Evolutionary conservation across 768 basidiomycete genomes (phyloP).

Genomic region (Mycena maculata): DNA sequence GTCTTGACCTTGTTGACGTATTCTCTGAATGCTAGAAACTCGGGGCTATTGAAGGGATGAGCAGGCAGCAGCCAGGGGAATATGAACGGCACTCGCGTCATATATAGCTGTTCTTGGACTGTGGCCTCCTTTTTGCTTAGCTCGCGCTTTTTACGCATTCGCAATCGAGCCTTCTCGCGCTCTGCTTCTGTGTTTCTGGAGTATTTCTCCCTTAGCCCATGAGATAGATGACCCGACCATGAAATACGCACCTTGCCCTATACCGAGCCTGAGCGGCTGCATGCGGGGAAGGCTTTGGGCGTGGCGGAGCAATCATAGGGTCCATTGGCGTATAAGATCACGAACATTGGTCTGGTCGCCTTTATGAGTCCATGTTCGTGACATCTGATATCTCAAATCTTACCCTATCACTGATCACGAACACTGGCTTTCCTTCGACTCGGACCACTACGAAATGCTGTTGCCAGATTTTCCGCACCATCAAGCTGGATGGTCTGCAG

Average conservation of each 20-base stretch:
- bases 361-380: too few species aligned
- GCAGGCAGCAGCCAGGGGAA: background rate
- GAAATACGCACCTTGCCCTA: background rate
- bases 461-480: too few species aligned
- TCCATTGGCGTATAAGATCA: too few species aligned
- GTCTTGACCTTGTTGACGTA: background rate
- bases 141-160: background rate
- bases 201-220: background rate
- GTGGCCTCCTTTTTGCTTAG: background rate
- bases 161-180: background rate
- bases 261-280: background rate
- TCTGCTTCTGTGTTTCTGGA: background rate
- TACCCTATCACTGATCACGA: too few species aligned
- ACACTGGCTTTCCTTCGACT: too few species aligned
- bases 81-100: background rate
- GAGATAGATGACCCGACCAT: background rate
- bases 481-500: too few species aligned
- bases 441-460: too few species aligned
- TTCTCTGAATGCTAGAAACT: background rate
- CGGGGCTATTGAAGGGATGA: too few species aligned
- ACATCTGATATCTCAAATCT: too few species aligned
- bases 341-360: too few species aligned
- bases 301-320: too few species aligned
- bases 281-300: background rate
- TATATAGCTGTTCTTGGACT: too few species aligned